Evolutionary conservation across 225 moss, liverwort and hornwort genomes (phyloP).

Genomic region (Physcomitrellopsis africana): DNA sequence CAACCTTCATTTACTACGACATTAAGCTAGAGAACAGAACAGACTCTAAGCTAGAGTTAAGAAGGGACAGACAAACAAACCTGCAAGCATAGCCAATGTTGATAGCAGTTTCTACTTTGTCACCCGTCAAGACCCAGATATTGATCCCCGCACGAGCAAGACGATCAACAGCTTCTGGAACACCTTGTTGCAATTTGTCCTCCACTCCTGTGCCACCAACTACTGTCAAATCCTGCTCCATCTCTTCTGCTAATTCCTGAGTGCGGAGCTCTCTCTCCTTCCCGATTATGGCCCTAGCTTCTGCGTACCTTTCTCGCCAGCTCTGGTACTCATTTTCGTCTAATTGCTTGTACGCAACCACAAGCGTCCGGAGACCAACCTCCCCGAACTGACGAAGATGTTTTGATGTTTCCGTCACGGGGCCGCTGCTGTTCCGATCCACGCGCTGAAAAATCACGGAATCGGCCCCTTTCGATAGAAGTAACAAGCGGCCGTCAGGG

Average conservation of each 20-base stretch:
- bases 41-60: background rate
- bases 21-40: background rate
- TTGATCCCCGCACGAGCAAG: constrained; percentile 87
- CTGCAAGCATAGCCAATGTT: constrained; percentile 96
- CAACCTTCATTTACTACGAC: background rate
- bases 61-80: constrained; percentile 32
- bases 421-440: constrained; percentile 52
- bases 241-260: constrained; percentile 76
- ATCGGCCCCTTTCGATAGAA: constrained; percentile 88
- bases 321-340: constrained; percentile 59
- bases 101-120: constrained; percentile 97
- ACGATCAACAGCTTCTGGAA: constrained; percentile 86
- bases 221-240: constrained; percentile 69
- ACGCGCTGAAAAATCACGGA: constrained; percentile 75
- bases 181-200: constrained; percentile 90
- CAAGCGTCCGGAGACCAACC: constrained; percentile 84
- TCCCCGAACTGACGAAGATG: constrained; percentile 78
- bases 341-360: constrained; percentile 76
- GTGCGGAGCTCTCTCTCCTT: constrained; percentile 63
- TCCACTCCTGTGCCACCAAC: constrained; percentile 96
- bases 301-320: constrained; percentile 59
- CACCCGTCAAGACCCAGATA: constrained; percentile 95
- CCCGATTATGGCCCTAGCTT: constrained; percentile 66
- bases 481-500: constrained; percentile 68
- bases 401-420: constrained; percentile 49